These are phyloP conservation scores for Paraglomus brasilianum DNA, from an alignment of 192 early-diverging fungal genomes.

Conservation along the genomic window DNA sequence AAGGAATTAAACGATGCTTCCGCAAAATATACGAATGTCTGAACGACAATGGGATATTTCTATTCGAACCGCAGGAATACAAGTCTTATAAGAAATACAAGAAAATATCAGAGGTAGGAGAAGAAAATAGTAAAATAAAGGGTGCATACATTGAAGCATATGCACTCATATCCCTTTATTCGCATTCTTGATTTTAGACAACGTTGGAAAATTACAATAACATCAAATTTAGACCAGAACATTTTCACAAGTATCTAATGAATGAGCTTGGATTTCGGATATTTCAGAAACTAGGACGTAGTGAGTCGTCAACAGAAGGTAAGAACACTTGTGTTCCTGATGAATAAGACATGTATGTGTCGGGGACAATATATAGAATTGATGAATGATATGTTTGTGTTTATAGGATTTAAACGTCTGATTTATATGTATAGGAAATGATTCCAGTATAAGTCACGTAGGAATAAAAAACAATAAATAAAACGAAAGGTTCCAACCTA, in stretches of 20 bases:
- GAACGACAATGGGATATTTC: slow-evolving; percentile 56
- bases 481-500: no score
- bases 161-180: background rate
- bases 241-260: slow-evolving; percentile 44
- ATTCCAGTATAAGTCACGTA: no score
- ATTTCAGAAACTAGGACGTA: background rate
- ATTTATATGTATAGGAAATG: no score
- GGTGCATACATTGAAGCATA: background rate
- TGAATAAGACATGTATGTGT: no score
- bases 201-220: slow-evolving; percentile 37
- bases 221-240: slow-evolving; percentile 43
- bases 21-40: slow-evolving; percentile 58
- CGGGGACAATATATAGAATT: no score
- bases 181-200: slow-evolving; percentile 22
- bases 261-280: background rate
- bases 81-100: slow-evolving; percentile 53
- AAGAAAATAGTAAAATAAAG: no score
- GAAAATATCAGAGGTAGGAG: slow-evolving; percentile 38
- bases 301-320: no score
- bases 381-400: no score
- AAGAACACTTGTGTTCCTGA: no score
- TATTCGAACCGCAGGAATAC: slow-evolving; percentile 72
- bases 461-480: no score
- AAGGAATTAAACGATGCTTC: slow-evolving; percentile 66
- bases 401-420: no score